Evolutionary conservation across 202 grass and related monocot genomes (phyloP), one percentile per base, ranked within the genome.

Genomic region (Hordeum pubiflorum): DNA sequence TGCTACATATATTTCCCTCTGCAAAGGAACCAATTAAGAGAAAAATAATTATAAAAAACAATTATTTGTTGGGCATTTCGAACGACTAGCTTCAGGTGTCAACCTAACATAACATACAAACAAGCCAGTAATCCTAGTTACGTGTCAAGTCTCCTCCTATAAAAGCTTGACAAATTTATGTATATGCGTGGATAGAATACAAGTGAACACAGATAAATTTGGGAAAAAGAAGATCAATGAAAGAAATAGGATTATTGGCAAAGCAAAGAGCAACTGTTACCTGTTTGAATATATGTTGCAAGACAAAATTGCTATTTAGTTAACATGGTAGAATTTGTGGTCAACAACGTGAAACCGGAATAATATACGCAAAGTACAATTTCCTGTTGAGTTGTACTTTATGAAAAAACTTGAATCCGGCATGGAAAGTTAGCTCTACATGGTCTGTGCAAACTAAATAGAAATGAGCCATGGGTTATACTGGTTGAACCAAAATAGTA

Each of bases 1-100:
- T 86, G 90, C 90, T 38, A 98, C 85, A 91, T 93, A 98, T 88
- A 98, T 95, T 61, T 95, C 92, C 59, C 88, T 90, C 92, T 78
- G 60, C 8, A 26, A 20, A 58, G 17, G n/a, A 87, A 57, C 11
- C 10, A 78, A 46, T n/a, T 10, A 61, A 82, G 39, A 82, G 7
- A 56, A 9, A 48, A 83, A 21, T 17, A 11, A 83, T 67, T 83
- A 72, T 44, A 12, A 63, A 0, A 77, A 46, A 86, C 7, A 41
- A 44, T 48, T 6, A 78, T 78, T 55, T 24, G 55, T 71, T 63
- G 11, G 32, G 22, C 4, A 62, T 72, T 72, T 72, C 6, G 0
- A 38, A 71, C 73, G 9, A 83, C 24, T 82, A 72, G 21, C 22
- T 41, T 87, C 33, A 72, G 24, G 63, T 71, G 46, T 43, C 23